A percentile compares a stretch with the other conserved stretches of the same genome.
phyloP scores from a whole-genome alignment of 2,329 filamentous ascomycete species.

The Penicillium janthinellum region DNA sequence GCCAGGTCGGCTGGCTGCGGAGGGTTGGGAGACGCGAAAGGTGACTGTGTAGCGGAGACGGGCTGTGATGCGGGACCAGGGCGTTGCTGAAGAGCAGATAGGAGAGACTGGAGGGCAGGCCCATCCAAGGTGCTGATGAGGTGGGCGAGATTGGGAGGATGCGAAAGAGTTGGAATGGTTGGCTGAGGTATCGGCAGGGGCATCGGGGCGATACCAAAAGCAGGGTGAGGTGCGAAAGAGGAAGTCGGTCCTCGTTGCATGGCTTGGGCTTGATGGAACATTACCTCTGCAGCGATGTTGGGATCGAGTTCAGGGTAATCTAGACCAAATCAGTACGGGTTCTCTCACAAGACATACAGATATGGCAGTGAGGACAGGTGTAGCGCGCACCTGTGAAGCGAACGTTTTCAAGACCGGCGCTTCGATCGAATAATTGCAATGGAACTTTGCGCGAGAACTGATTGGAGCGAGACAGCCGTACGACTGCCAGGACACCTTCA shows the following conservation, averaged over 20 bases:
- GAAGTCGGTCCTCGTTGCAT: constrained; percentile 40
- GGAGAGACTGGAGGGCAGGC: constrained; percentile 68
- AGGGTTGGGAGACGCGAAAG: constrained; percentile 37
- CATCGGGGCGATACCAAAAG: constrained; percentile 40
- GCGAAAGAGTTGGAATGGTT: constrained; percentile 37
- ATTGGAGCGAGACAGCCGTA: constrained; percentile 70
- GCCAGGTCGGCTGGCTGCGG: constrained; percentile 44
- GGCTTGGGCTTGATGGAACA: constrained; percentile 59
- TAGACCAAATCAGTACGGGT: constrained; percentile 25
- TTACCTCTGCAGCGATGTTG: constrained; percentile 75
- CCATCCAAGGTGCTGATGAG: constrained; percentile 70
- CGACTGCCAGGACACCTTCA: constrained; percentile 84
- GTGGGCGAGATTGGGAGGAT: constrained; percentile 59
- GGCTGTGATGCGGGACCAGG: constrained; percentile 37
- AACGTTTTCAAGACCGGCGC: constrained; percentile 71
- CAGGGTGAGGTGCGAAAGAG: constrained; percentile 41
- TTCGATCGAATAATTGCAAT: constrained; percentile 83
- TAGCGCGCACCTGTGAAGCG: constrained; percentile 66
- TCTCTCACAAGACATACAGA: not conserved
- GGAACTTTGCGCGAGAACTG: constrained; percentile 74
- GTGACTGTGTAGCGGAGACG: constrained; percentile 37
- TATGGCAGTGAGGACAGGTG: not conserved
- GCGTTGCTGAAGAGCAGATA: constrained; percentile 60
- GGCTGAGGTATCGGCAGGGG: constrained; percentile 36
- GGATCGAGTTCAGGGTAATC: constrained; percentile 85